Evolutionary conservation across 495 filamentous ascomycete species (phyloP), one percentile per base, ranked within the genome.

Genomic region (Hypoxylon cercidicola): DNA sequence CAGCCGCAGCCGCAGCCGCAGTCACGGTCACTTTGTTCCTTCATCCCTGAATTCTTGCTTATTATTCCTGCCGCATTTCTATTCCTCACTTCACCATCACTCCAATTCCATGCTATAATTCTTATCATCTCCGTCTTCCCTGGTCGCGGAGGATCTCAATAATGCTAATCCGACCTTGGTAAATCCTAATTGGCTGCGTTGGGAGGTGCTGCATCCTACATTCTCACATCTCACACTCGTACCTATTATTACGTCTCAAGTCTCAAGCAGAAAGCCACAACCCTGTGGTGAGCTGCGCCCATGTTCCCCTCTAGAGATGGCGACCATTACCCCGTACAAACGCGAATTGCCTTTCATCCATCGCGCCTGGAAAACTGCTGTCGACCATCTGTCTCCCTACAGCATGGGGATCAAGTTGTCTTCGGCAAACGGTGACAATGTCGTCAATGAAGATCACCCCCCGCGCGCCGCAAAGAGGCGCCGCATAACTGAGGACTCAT

Each of bases 381-480:
- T 74, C 62, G 67, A 71, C 35, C 60, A 69, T 13, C 47, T 71
- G 19, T 63, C 65, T 18, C 70, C 71, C 47, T 72, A 71, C 47
- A 49, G 63, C 45, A 81, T 80, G 78, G 78, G 78, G 32, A 76
- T 74, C 73, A 79, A 78, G 53, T 21, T 72, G 3, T 79, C 78
- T 6, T 70, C 75, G 21, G 62, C 72, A 19, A 75, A 69, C 61
- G 75, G 72, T 71, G 75, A 72, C 60, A 54, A 62, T 60, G 32
- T 64, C 43, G 66, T 64, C 55, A 65, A 67, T 25, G 69, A 63
- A 35, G 76, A 75, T 23, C 64, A 71, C 11, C 28, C 43, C 16
- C 58, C 61, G 20, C 77, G 74, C 37, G 57, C 75, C 1, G 50
- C 70, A 30, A 82, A 82, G 52, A 75, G 78, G 34, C 79, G 75